Evolutionary conservation across 257 asterid genomes (phyloP).

Genomic region (Nicotiana knightiana): DNA sequence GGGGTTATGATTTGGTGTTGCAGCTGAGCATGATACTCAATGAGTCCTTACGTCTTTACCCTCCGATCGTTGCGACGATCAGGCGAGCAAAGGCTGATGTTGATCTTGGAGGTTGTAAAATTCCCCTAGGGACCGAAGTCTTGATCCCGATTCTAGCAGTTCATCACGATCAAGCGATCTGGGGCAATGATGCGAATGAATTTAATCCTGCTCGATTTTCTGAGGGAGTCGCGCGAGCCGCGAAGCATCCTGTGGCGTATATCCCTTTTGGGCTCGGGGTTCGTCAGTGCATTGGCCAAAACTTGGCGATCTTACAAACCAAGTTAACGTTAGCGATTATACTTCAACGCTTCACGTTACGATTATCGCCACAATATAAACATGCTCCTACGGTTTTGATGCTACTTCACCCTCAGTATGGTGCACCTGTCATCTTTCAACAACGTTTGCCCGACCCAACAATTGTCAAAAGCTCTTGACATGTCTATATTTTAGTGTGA

Average conservation of each 20-base stretch:
- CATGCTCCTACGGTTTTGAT: constrained; percentile 46
- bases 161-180: constrained; percentile 38
- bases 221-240: constrained; percentile 32
- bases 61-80: constrained; percentile 42
- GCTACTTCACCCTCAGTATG: constrained; percentile 43
- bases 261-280: constrained; percentile 43
- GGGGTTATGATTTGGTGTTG: background rate
- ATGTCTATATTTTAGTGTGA: constrained; percentile 8
- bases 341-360: constrained; percentile 25
- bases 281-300: constrained; percentile 44
- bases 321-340: constrained; percentile 35
- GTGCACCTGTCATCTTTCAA: constrained; percentile 35
- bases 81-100: constrained; percentile 36
- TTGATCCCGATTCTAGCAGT: constrained; percentile 43
- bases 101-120: constrained; percentile 39
- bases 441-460: constrained; percentile 18
- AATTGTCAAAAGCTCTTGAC: background rate
- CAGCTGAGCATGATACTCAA: constrained; percentile 43
- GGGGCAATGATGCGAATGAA: constrained; percentile 38
- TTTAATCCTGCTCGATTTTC: constrained; percentile 38
- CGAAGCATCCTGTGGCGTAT: constrained; percentile 35
- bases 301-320: constrained; percentile 34
- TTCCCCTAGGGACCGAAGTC: constrained; percentile 36
- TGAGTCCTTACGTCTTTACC: constrained; percentile 37
- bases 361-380: constrained; percentile 33